These are phyloP conservation scores for Geosmithia putterillii DNA, from an alignment of 2,329 filamentous ascomycete genomes.

Conservation along the genomic window DNA sequence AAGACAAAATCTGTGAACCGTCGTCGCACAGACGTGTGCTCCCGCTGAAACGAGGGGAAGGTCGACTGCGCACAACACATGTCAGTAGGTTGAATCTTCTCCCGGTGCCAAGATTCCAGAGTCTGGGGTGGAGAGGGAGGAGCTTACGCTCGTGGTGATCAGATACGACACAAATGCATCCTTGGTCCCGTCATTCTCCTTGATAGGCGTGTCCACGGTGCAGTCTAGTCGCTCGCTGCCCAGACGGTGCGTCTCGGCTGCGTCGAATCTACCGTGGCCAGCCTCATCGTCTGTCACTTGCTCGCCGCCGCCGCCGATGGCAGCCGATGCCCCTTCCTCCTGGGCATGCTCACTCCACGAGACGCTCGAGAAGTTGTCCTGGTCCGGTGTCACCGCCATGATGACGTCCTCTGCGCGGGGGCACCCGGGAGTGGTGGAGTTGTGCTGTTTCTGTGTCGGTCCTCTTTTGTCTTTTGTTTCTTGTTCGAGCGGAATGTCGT, in stretches of 20 bases:
- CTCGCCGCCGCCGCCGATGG: too few relatives aligned
- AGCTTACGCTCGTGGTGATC: slow-evolving; percentile 70
- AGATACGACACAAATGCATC: slow-evolving; percentile 94
- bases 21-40: slow-evolving; percentile 67
- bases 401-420: too few relatives aligned
- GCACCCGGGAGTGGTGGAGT: too few relatives aligned
- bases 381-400: slow-evolving; percentile 2
- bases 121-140: slow-evolving; percentile 2
- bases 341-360: slow-evolving; percentile 57
- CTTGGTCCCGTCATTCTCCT: slow-evolving; percentile 93
- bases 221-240: slow-evolving; percentile 72
- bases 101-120: background rate
- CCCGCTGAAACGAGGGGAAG: slow-evolving; percentile 82
- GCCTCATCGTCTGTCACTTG: background rate
- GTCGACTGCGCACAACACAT: slow-evolving; percentile 53
- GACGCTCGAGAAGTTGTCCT: slow-evolving; percentile 59
- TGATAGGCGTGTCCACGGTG: slow-evolving; percentile 69
- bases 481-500: too few relatives aligned
- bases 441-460: background rate
- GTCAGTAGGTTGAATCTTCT: too few relatives aligned
- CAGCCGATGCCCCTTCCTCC: slow-evolving; percentile 18
- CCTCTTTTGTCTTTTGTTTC: background rate
- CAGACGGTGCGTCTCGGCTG: slow-evolving; percentile 44
- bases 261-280: background rate
- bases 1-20: slow-evolving; percentile 98